Evolutionary conservation across 2,329 filamentous ascomycete genomes (phyloP).

Genomic region (Diaporthe citriasiana): DNA sequence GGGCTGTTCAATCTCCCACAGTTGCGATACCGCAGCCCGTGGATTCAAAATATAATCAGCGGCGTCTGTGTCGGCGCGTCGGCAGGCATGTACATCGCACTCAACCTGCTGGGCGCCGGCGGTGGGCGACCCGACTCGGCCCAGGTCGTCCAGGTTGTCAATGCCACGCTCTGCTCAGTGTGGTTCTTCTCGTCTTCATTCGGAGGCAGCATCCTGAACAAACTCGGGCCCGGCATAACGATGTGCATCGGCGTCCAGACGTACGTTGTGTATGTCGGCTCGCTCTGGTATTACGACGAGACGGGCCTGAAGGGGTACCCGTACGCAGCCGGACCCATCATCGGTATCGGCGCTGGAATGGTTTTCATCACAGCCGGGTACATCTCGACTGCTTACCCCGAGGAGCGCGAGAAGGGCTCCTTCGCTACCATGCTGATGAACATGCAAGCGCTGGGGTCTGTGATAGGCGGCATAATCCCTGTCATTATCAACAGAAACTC

Average conservation of each 20-base stretch:
- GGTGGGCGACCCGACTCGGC: conserved; percentile 48
- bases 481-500: conserved; percentile 48
- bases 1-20: conserved; percentile 5
- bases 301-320: conserved; percentile 24
- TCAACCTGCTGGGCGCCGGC: conserved; percentile 47
- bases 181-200: conserved; percentile 49
- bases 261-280: conserved; percentile 30
- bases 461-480: conserved; percentile 49
- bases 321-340: conserved; percentile 28
- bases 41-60: conserved; percentile 24
- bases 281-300: conserved; percentile 34
- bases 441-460: conserved; percentile 50
- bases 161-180: conserved; percentile 48
- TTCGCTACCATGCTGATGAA: conserved; percentile 50
- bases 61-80: conserved; percentile 24
- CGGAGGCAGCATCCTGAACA: conserved; percentile 48
- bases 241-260: conserved; percentile 30
- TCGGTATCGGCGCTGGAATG: conserved; percentile 50
- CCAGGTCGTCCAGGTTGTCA: conserved; percentile 48
- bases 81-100: conserved; percentile 19
- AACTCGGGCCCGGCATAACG: conserved; percentile 47
- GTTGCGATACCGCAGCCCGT: conserved; percentile 1
- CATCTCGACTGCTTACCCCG: conserved; percentile 51
- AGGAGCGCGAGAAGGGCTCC: conserved; percentile 50
- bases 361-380: conserved; percentile 52